Evolutionary conservation across 2,329 filamentous ascomycete species (phyloP).

Genomic region (Bertia moriformis): DNA sequence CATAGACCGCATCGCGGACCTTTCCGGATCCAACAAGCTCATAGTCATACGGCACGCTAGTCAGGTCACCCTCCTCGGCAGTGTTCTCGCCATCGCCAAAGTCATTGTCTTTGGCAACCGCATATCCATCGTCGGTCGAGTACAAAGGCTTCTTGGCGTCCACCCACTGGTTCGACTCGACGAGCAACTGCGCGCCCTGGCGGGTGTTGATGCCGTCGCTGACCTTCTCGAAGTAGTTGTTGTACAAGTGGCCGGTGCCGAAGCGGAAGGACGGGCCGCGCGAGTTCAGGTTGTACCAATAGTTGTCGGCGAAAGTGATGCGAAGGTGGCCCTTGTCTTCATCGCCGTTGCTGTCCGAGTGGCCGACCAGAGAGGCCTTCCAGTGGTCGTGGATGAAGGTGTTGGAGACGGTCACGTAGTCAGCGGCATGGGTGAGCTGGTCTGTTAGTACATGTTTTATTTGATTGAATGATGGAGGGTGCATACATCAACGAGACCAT

Average conservation of each 20-base stretch:
- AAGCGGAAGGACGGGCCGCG: conserved; percentile 50
- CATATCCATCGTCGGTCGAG: conserved; percentile 15
- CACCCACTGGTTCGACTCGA: conserved; percentile 37
- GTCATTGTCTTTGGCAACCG: conserved; percentile 14
- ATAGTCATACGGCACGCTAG: conserved; percentile 19
- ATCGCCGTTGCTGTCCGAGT: conserved; percentile 39
- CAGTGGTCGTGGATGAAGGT: conserved; percentile 35
- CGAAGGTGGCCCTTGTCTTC: conserved; percentile 48
- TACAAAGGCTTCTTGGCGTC: conserved; percentile 22
- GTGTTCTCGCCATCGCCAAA: conserved; percentile 15
- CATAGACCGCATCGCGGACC: neutral
- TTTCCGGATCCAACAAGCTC: conserved; percentile 12
- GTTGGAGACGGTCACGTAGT: conserved; percentile 39
- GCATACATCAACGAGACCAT: conserved; percentile 49
- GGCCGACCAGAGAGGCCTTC: conserved; percentile 45
- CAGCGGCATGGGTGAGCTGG: conserved; percentile 38
- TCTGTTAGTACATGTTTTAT: neutral
- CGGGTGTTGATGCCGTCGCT: conserved; percentile 40
- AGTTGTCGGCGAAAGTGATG: conserved; percentile 54
- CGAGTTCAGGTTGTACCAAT: conserved; percentile 49
- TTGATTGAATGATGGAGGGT: conserved; percentile 10
- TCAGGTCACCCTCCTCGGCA: conserved; percentile 18
- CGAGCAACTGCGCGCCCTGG: conserved; percentile 38
- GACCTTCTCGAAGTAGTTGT: conserved; percentile 29
- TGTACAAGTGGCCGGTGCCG: conserved; percentile 49